Base-by-base conservation (phyloP, 139 green algal species). In the Deuterostichococcus epilithicus region DNA sequence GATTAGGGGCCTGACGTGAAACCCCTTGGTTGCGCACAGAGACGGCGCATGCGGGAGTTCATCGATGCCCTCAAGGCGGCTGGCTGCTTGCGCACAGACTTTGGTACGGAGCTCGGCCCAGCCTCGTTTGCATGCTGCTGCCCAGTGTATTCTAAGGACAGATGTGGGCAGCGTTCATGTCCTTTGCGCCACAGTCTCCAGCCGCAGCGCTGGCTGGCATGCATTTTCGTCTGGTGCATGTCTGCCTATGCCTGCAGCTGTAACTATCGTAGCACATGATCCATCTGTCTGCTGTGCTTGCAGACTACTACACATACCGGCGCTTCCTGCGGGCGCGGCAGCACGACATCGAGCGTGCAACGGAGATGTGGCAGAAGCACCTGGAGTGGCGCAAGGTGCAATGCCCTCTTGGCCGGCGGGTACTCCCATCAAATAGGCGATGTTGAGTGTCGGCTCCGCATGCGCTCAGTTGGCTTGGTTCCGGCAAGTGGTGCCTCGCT, bases 291-390 rank as follows among this genome's bases (percentile, higher is more conserved):
- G 3, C 39, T 35, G n/a, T 28, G 0, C 2, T 0, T 70, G 59
- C 78, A 82, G 85, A 89, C 67, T 67, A 73, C 33, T 84, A 81
- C 72, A 82, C 76, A 60, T 78, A 91, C 39, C 78, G 82, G 34
- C 79, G 88, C 30, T 93, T 92, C 68, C 73, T 93, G 73, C 74
- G 86, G 1, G 88, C 88, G 4, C 84, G 88, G 5, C 71, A 83
- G 67, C 89, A 89, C 70, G 81, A 93, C 72, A 30, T 92, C 0
- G 18, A 65, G 33, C 70, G 70, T 15, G 87, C 88, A 8, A 83
- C 80, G 70, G 71, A 80, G 34, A 92, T 92, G 88, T 90, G 84
- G 59, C 38, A 83, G 59, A 73, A 74, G 36, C 75, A 83, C 34
- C 33, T 86, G 28, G 68, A 84, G 73, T 88, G 78, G 78, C 75